phyloP scores from a whole-genome alignment of 73 alveolate species.

The Chromera velia region DNA sequence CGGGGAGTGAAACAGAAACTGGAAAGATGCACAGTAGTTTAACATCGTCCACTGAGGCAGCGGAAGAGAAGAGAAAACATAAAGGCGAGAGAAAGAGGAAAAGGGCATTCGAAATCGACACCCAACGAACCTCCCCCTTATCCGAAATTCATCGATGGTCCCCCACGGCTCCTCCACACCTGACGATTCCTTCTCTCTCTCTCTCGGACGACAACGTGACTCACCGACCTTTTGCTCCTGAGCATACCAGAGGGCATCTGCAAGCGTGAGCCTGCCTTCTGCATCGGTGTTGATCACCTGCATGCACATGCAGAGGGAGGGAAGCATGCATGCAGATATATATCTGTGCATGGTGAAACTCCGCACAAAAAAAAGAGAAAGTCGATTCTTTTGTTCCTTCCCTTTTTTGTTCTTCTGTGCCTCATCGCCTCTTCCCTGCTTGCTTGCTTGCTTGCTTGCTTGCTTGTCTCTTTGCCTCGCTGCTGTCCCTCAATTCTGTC shows the following conservation, averaged over 20 bases:
- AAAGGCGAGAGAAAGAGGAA: neutral
- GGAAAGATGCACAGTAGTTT: neutral
- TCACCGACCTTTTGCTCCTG: constrained; percentile 58
- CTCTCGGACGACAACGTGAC: too few species aligned
- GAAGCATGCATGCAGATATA: neutral
- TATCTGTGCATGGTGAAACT: too few species aligned
- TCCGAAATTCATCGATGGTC: neutral
- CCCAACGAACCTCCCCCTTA: constrained; percentile 6
- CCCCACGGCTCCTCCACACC: too few species aligned
- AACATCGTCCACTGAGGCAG: neutral
- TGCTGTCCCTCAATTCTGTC: too few species aligned
- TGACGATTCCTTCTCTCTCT: too few species aligned
- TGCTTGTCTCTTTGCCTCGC: too few species aligned
- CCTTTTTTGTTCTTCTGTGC: too few species aligned
- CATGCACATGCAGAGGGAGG: neutral
- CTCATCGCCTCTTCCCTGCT: too few species aligned
- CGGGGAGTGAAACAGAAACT: neutral
- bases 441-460: too few species aligned
- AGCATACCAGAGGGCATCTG: constrained; percentile 73
- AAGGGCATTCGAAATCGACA: neutral
- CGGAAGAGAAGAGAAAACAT: neutral
- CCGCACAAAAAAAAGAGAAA: too few species aligned
- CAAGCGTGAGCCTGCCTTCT: constrained; percentile 62
- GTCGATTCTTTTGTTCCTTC: too few species aligned
- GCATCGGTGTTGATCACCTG: constrained; percentile 46